Base-by-base conservation (phyloP, 371 early-diverging fungal genomes). In the Mucor mucedo region DNA sequence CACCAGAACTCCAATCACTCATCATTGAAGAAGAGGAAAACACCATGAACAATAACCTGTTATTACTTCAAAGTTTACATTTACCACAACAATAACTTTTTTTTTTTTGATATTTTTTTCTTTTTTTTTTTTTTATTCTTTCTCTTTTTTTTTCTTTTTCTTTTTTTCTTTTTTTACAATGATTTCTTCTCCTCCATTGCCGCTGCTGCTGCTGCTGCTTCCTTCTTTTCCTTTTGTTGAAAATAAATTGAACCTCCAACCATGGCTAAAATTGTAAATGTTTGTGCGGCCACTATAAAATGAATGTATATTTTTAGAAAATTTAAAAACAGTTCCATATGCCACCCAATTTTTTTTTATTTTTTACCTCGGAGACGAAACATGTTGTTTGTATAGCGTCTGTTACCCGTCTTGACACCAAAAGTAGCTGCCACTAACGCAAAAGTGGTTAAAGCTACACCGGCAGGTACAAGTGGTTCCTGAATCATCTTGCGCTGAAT, bases 381-480 rank as follows among this genome's bases (percentile, higher is more conserved):
- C 83, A 82, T 82, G 52, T 75, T 76, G 52, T 82, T 82, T 7
- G 83, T 77, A 72, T 79, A 82, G 2, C 69, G 72, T 54, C 71
- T 71, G 52, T 78, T 79, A 1, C 83, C 83, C 13, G 70, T 77
- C 52, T 66, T 72, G n/a, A 82, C 72, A 47, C 83, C 83, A 9
- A 75, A 69, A 6, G 83, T 77, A 16, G 83, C 80, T 32, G 83
- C 83, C 13, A 75, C 48, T 14, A 82, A 52, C 30, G 83, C 83
- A 73, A 82, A 82, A 32, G 80, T 79, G 32, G 83, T 82, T 58
- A 82, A 70, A 8, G 77, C 83, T 30, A 79, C 79, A 63, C 83
- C 83, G 58, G 80, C 80, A 39, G 83, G 80, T 6, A 82, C 83
- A 58, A 82, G 70, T 2, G 83, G 83, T 40, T 82, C 83, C 61